Evolutionary conservation across 495 filamentous ascomycete genomes (phyloP).

Genomic region (Penicillium pulvis): DNA sequence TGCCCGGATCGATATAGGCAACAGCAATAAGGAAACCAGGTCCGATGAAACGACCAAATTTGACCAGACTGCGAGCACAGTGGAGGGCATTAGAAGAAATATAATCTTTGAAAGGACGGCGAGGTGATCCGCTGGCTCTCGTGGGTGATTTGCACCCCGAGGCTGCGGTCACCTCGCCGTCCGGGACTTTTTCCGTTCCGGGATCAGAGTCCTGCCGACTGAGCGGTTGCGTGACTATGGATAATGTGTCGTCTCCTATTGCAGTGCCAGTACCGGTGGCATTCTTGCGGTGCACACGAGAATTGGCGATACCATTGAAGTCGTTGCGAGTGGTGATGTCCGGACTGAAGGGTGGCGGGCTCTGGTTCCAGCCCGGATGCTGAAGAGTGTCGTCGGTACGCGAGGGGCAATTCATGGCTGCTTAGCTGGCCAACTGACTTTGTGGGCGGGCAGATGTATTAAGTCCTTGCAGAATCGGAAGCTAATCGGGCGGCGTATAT

Average conservation of each 20-base stretch:
- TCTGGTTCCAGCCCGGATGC: conserved; percentile 62
- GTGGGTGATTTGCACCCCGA: conserved; percentile 38
- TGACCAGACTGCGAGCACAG: conserved; percentile 47
- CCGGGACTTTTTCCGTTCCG: conserved; percentile 27
- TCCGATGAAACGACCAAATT: conserved; percentile 76
- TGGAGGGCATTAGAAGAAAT: conserved; percentile 20
- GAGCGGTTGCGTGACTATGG: conserved; percentile 27
- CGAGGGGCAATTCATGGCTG: conserved; percentile 64
- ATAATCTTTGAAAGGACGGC: conserved; percentile 35
- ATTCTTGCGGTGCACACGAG: conserved; percentile 40
- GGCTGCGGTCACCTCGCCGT: conserved; percentile 39
- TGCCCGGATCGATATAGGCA: conserved; percentile 80
- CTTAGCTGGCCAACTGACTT: conserved; percentile 8
- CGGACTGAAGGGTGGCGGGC: conserved; percentile 53
- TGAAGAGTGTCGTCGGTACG: conserved; percentile 59
- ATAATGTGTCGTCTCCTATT: conserved; percentile 28
- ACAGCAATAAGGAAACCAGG: conserved; percentile 85
- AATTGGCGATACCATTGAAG: conserved; percentile 58
- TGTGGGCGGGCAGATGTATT: background rate
- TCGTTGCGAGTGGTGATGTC: conserved; percentile 65
- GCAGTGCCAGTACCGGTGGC: conserved; percentile 23
- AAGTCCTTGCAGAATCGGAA: conserved; percentile 9
- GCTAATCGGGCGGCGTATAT: conserved; percentile 12
- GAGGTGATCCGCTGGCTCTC: conserved; percentile 41
- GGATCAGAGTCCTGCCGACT: conserved; percentile 29